phyloP scores from a whole-genome alignment of 352 stramenopile species.

The Salisapilia sapeloensis region DNA sequence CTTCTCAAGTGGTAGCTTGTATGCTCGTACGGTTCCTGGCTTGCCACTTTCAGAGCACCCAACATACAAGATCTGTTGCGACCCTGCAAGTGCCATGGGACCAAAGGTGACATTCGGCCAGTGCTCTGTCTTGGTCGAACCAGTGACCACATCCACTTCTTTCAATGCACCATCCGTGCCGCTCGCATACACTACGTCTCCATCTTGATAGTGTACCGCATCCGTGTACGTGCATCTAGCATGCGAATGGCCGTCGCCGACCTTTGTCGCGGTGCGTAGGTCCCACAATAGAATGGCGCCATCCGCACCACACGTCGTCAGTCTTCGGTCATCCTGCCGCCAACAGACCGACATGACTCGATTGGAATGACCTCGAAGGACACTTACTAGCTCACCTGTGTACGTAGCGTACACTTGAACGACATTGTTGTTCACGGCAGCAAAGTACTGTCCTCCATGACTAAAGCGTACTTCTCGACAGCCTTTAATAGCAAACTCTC shows the following conservation, averaged over 20 bases:
- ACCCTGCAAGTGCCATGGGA: slow-evolving; percentile 69
- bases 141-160: slow-evolving; percentile 70
- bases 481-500: slow-evolving; percentile 85
- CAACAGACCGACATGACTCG: slow-evolving; percentile 64
- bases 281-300: slow-evolving; percentile 69
- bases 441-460: slow-evolving; percentile 83
- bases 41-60: slow-evolving; percentile 55
- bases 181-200: slow-evolving; percentile 73
- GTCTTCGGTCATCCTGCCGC: slow-evolving; percentile 58
- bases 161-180: slow-evolving; percentile 83
- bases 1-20: slow-evolving; percentile 49
- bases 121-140: slow-evolving; percentile 33
- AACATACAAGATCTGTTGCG: slow-evolving; percentile 81
- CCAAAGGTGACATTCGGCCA: slow-evolving; percentile 36
- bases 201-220: slow-evolving; percentile 32
- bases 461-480: slow-evolving; percentile 86
- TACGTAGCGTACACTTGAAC: slow-evolving; percentile 78
- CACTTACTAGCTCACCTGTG: slow-evolving; percentile 45
- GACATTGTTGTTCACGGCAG: slow-evolving; percentile 76
- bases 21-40: slow-evolving; percentile 54
- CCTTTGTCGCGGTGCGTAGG: slow-evolving; percentile 45
- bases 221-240: slow-evolving; percentile 60
- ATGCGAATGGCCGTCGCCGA: slow-evolving; percentile 63
- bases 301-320: slow-evolving; percentile 62
- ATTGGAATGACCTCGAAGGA: slow-evolving; percentile 70